Evolutionary conservation across 2,329 filamentous ascomycete genomes (phyloP).

Genomic region (Penicillium freii): DNA sequence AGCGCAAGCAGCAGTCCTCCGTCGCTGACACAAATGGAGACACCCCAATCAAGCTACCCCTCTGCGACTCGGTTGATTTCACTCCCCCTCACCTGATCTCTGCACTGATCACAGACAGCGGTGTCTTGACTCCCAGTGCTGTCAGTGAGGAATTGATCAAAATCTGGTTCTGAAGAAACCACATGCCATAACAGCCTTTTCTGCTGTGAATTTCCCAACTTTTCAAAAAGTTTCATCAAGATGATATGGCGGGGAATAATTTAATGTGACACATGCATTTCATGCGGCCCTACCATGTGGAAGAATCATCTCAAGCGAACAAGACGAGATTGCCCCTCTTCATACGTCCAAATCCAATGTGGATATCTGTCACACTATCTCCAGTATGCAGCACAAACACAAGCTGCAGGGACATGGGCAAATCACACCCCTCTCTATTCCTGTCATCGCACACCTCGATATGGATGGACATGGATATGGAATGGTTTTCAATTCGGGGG

Average conservation of each 20-base stretch:
- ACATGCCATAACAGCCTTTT: background rate
- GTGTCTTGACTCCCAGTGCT: constrained; percentile 62
- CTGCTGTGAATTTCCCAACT: constrained; percentile 14
- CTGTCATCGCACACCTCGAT: background rate
- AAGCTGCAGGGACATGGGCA: background rate
- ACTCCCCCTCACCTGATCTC: constrained; percentile 62
- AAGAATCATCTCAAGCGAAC: background rate
- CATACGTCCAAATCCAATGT: background rate
- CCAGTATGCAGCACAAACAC: background rate
- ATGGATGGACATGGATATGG: background rate
- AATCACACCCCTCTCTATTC: background rate
- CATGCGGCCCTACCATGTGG: background rate
- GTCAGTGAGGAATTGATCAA: constrained; percentile 68
- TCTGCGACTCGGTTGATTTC: constrained; percentile 46
- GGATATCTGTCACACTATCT: background rate
- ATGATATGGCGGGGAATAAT: constrained; percentile 18
- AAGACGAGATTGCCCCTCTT: background rate
- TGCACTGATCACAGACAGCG: constrained; percentile 64
- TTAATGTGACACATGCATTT: constrained; percentile 1
- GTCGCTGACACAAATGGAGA: constrained; percentile 22
- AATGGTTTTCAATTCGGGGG: background rate
- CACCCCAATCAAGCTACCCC: constrained; percentile 21
- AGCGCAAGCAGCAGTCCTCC: constrained; percentile 45
- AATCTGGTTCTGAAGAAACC: constrained; percentile 50
- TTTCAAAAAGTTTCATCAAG: constrained; percentile 9